Base-by-base conservation (phyloP, 2,329 filamentous ascomycete genomes). In the Paecilomyces fulvus region DNA sequence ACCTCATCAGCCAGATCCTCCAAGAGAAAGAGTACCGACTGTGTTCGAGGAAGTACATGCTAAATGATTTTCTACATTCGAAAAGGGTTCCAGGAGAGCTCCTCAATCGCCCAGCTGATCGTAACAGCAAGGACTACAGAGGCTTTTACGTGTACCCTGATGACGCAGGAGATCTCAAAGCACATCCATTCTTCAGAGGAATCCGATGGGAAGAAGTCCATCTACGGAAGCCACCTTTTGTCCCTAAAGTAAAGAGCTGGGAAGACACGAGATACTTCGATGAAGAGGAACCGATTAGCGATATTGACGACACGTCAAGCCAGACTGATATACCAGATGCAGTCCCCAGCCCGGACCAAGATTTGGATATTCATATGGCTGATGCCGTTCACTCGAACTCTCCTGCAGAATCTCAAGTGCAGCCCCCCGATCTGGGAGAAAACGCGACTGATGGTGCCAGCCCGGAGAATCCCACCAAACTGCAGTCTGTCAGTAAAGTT, bases 191-290 rank as follows among this genome's bases (percentile, higher is more conserved):
- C 81, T 97, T 97, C 75, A 80, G 80, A 56, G 83, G 84, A 52
- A 83, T 95, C 14, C 81, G 83, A 0, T 97, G 90, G 94, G 83
- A 88, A 12, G 82, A 81, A 0, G 73, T 96, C 14, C 88, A 94
- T 65, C 73, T 81, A 31, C 80, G 83, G 55, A 77, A 77, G 8
- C 92, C 92, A 0, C 92, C 92, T 0, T 92, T 95, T 65, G 77
- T 95, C 0, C 92, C 92, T 0, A 80, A 84, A 9, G 85, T 96
- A 23, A 78, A 78, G 43, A 77, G 78, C 30, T 76, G 80, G 60
- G 86, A 88, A 53, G 88, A 92, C 67, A 94, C 91, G 0, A 89
- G 88, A 65, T 97, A 96, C 69, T 97, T 97, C 67, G 87, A 91
- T 52, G 67, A 66, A 10, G 89, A 90, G 61, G 84, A 89, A 46